phyloP scores from a whole-genome alignment of 2,329 filamentous ascomycete species.

The Aureobasidium sp. region DNA sequence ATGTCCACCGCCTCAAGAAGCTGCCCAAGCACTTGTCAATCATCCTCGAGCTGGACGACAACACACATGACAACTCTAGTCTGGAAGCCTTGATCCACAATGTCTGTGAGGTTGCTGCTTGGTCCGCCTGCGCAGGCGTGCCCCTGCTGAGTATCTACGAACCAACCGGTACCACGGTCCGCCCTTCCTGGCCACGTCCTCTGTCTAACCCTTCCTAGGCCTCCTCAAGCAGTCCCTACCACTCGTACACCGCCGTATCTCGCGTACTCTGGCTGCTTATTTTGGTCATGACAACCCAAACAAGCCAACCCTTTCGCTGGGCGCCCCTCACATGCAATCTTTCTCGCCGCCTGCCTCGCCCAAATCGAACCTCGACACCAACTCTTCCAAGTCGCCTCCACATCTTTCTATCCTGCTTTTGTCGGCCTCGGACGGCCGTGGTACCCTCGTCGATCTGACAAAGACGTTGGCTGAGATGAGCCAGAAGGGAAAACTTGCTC shows the following conservation, averaged over 20 bases:
- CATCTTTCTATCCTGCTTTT: constrained; percentile 66
- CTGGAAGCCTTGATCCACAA: constrained; percentile 82
- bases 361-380: constrained; percentile 24
- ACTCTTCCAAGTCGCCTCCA: constrained; percentile 24
- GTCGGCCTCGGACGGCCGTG: constrained; percentile 79
- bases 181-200: constrained; percentile 1
- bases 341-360: constrained; percentile 45
- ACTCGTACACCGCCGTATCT: constrained; percentile 73
- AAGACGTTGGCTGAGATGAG: constrained; percentile 93
- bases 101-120: constrained; percentile 83
- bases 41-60: constrained; percentile 67
- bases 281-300: constrained; percentile 59
- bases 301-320: constrained; percentile 65
- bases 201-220: constrained; percentile 45
- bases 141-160: constrained; percentile 86
- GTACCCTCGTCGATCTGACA: constrained; percentile 91
- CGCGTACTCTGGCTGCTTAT: constrained; percentile 75
- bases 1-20: constrained; percentile 66
- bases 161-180: constrained; percentile 60
- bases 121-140: constrained; percentile 87
- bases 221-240: constrained; percentile 83
- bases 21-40: constrained; percentile 83
- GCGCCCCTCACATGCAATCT: constrained; percentile 62
- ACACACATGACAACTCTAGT: constrained; percentile 61
- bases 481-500: constrained; percentile 74